Evolutionary conservation across 306 rosid species (phyloP), one percentile per base, ranked within the genome.

Genomic region (Sophora flavescens): DNA sequence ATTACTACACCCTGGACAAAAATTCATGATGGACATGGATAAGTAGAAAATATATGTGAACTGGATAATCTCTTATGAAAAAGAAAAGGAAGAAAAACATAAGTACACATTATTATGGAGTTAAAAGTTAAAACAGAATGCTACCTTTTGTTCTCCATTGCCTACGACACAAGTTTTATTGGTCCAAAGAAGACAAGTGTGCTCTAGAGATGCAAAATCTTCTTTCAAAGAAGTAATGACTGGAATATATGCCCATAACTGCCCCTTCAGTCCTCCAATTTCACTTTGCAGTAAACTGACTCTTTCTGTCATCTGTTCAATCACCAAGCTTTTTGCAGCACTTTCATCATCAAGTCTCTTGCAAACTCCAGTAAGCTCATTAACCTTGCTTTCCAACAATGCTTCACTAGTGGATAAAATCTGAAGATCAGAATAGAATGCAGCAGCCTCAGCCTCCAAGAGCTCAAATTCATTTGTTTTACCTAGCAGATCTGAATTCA

Each of bases 391-490:
- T 88, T 86, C 91, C 70, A 91, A 85, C 66, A 96, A 84, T 62
- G 84, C 87, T 83, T 89, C 97, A 74, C 84, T 88, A 13, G 86
- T 81, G 61, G 96, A 84, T 42, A 93, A 92, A 63, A 89, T 78
- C 70, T 92, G 99, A 76, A 91, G 87, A 85, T 92, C 93, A 50
- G 87, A 88, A 80, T 88, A 96, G 76, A 92, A 91, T 62, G 93
- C 51, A 14, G 90, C 77, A 68, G 99, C 98, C 81, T 92, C 98
- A 56, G 88, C 86, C 59, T 92, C 99, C 91, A 90, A 96, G 22
- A 88, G 87, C 77, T 92, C 89, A 80, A 83, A 84, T 42, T 89
- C 91, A 33, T 87, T 89, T 82, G 83, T 78, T 87, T 84, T 92
- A 80, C 88, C 91, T 72, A 79, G 83, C 80, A 92, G 84, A 84